These are phyloP conservation scores for Saprolegnia parasitica DNA, from an alignment of 352 stramenopile species.

Conservation along the genomic window DNA sequence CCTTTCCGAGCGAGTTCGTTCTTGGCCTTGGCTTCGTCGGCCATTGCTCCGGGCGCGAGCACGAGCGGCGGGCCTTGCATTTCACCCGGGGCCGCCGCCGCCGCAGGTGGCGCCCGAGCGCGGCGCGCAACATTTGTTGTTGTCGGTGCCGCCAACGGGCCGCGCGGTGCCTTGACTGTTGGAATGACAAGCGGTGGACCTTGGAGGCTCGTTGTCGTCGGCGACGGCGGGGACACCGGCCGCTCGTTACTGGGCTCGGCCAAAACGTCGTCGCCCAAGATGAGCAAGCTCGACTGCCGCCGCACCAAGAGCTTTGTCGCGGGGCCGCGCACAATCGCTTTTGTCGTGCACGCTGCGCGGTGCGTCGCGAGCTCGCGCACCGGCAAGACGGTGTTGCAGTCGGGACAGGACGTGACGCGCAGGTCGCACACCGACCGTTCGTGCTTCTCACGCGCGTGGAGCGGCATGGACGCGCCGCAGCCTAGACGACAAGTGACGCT, in stretches of 20 bases:
- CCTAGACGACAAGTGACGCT: slow-evolving; percentile 40
- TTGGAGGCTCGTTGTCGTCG: neutral
- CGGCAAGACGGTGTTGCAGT: slow-evolving; percentile 30
- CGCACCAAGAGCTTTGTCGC: neutral
- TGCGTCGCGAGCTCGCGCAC: neutral
- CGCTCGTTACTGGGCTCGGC: no score
- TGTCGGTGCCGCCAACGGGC: neutral
- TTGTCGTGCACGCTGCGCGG: neutral
- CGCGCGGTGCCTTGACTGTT: neutral
- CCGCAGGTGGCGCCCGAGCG: no score
- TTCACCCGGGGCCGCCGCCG: no score
- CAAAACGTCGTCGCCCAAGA: no score
- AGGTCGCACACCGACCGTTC: slow-evolving; percentile 49
- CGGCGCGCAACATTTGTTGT: no score
- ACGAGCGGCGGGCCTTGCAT: neutral
- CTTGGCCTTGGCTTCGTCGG: neutral
- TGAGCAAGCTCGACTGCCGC: no score
- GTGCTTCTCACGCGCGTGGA: slow-evolving; percentile 42
- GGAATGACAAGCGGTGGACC: neutral
- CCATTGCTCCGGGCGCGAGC: neutral
- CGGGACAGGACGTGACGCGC: slow-evolving; percentile 37
- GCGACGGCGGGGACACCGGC: neutral
- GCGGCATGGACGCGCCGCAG: slow-evolving; percentile 37
- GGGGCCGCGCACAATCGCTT: neutral
- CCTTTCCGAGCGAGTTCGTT: neutral